phyloP scores from a whole-genome alignment of 495 filamentous ascomycete species.

The Friedmanniomyces endolithicus region DNA sequence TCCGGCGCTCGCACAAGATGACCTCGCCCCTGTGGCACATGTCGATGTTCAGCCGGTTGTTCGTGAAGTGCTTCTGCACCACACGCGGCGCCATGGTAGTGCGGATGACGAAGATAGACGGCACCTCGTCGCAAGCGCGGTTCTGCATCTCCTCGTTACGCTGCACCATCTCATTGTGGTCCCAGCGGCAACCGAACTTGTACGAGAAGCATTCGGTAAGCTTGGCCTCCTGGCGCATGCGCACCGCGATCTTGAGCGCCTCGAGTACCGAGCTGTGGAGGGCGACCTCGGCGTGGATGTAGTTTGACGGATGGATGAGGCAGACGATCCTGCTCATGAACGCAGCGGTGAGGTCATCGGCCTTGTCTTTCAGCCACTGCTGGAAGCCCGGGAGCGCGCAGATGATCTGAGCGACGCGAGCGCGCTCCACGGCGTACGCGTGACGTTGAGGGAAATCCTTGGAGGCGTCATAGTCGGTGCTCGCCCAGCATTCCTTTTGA shows the following conservation, averaged over 20 bases:
- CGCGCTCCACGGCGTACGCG: neutral
- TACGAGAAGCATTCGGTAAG: constrained; percentile 2
- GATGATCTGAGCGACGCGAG: constrained; percentile 1
- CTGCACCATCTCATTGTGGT: constrained; percentile 8
- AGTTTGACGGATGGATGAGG: neutral
- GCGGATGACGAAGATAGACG: constrained; percentile 1
- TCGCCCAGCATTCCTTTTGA: neutral
- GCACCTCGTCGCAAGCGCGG: constrained; percentile 1
- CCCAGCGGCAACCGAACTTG: constrained; percentile 9
- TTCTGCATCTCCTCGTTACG: constrained; percentile 9
- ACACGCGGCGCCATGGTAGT: constrained; percentile 5
- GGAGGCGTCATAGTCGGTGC: neutral
- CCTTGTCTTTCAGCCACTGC: constrained; percentile 6
- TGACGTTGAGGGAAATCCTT: neutral
- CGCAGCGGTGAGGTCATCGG: neutral
- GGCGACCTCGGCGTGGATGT: neutral
- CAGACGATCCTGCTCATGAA: neutral
- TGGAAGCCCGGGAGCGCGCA: constrained; percentile 12
- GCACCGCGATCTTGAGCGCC: constrained; percentile 7
- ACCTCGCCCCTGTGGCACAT: constrained; percentile 9
- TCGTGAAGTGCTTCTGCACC: neutral
- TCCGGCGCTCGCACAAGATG: constrained; percentile 6
- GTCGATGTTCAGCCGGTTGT: neutral
- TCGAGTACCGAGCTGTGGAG: constrained; percentile 5
- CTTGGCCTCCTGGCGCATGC: constrained; percentile 11